These are phyloP conservation scores for Fomitopsis pulvina DNA, from an alignment of 768 basidiomycete species.

Conservation along the genomic window DNA sequence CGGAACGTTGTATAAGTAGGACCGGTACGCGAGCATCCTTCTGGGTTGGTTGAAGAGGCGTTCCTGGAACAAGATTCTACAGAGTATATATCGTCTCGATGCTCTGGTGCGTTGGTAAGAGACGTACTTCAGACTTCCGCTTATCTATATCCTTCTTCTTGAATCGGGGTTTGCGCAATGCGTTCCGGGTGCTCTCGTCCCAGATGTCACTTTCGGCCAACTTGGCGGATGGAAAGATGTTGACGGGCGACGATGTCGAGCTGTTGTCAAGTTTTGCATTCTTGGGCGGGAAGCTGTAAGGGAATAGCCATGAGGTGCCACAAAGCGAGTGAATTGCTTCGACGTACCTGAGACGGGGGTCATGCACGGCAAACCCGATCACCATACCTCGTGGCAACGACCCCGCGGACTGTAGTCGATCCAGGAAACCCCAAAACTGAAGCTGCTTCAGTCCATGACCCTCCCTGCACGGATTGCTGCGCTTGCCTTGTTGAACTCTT, in stretches of 20 bases:
- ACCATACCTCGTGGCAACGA: slow-evolving; percentile 70
- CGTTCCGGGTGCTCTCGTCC: slow-evolving; percentile 49
- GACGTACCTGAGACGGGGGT: slow-evolving; percentile 79
- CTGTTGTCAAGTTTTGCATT: slow-evolving; percentile 45
- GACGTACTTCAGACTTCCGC: slow-evolving; percentile 62
- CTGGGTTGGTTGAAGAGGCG: slow-evolving; percentile 51
- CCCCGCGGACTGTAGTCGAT: slow-evolving; percentile 54
- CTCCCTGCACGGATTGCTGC: background rate
- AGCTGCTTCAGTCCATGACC: background rate
- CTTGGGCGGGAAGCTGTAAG: slow-evolving; percentile 73
- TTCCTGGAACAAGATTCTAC: slow-evolving; percentile 77
- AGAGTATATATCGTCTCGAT: too few relatives aligned
- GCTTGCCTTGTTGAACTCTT: slow-evolving; percentile 54
- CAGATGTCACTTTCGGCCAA: slow-evolving; percentile 71
- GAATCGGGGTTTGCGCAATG: slow-evolving; percentile 55
- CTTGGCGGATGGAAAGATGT: slow-evolving; percentile 46
- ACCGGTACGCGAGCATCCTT: slow-evolving; percentile 83
- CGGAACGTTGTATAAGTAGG: slow-evolving; percentile 73
- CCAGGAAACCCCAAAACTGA: slow-evolving; percentile 66
- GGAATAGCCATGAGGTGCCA: background rate
- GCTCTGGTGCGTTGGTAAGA: background rate
- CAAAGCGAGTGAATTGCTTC: background rate
- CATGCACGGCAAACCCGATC: slow-evolving; percentile 72
- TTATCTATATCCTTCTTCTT: slow-evolving; percentile 83
- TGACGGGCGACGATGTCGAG: slow-evolving; percentile 22